Evolutionary conservation across 768 basidiomycete species (phyloP).

Genomic region (Boletus pseudo-olivaceus): DNA sequence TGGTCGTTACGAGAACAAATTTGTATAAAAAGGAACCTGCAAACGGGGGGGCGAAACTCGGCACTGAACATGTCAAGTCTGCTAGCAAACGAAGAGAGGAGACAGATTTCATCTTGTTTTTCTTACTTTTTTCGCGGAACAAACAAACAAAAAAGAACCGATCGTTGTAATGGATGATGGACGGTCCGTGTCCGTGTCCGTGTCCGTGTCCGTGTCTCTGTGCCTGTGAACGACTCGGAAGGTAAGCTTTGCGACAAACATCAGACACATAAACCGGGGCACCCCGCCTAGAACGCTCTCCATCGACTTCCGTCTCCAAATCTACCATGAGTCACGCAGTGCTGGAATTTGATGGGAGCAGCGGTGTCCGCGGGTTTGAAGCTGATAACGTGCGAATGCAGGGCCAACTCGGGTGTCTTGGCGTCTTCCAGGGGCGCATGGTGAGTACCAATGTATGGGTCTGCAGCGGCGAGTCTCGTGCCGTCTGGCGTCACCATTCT

Average conservation of each 20-base stretch:
- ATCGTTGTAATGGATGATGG: no score
- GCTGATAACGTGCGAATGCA: slow-evolving; percentile 9
- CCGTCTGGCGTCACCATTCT: slow-evolving; percentile 14
- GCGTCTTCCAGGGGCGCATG: background rate
- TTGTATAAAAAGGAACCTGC: no score
- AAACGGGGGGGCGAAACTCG: no score
- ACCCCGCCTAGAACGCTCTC: background rate
- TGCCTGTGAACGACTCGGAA: background rate
- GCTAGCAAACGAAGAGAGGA: background rate
- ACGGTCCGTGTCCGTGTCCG: no score
- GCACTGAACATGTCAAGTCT: background rate
- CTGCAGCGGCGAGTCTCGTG: slow-evolving; percentile 5
- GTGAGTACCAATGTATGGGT: background rate
- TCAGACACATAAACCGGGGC: no score
- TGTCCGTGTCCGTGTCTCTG: background rate
- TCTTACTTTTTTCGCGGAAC: no score
- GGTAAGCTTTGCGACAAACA: background rate
- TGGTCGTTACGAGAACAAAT: no score
- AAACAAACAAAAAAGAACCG: no score
- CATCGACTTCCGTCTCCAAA: background rate
- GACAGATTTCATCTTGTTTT: background rate
- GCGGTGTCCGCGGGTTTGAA: background rate
- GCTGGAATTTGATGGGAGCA: background rate
- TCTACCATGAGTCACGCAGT: background rate
- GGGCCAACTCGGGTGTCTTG: slow-evolving; percentile 9